These are phyloP conservation scores for Teratosphaeria pseudoeucalypti DNA, from an alignment of 2,329 filamentous ascomycete genomes.

Conservation along the genomic window DNA sequence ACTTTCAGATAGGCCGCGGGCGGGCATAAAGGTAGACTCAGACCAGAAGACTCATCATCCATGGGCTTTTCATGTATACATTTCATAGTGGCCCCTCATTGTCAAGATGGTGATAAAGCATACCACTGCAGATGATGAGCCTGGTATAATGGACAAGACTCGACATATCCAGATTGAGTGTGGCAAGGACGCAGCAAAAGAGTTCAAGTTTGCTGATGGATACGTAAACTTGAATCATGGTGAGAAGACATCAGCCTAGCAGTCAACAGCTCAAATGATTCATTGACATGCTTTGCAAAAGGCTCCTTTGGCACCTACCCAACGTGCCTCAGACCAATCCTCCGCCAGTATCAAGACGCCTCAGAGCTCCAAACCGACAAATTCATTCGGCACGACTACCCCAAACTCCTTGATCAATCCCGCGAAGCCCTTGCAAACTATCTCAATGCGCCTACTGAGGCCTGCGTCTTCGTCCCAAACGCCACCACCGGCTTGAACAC, in stretches of 20 bases:
- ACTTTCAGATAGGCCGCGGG: neutral
- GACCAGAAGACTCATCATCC: neutral
- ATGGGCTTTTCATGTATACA: neutral
- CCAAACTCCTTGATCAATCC: constrained; percentile 51
- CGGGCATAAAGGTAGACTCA: neutral
- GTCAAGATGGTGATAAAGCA: neutral
- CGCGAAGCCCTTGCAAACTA: constrained; percentile 55
- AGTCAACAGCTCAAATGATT: neutral
- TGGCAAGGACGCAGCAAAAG: constrained; percentile 39
- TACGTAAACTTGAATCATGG: constrained; percentile 72
- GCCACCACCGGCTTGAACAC: constrained; percentile 71
- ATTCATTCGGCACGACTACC: constrained; percentile 63
- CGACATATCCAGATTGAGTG: constrained; percentile 16
- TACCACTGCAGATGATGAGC: neutral
- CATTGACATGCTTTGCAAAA: neutral
- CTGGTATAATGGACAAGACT: neutral
- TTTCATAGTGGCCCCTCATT: neutral
- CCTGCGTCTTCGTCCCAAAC: constrained; percentile 69
- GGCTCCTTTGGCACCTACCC: constrained; percentile 47
- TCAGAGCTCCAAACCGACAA: constrained; percentile 60
- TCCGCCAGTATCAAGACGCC: constrained; percentile 55
- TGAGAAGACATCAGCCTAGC: constrained; percentile 24
- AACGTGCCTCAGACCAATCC: constrained; percentile 45
- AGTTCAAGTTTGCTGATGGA: constrained; percentile 59
- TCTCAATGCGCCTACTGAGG: constrained; percentile 54